Conservation (phyloP, 768 basidiomycete species). For the Leccinum subtestaceum region DNA sequence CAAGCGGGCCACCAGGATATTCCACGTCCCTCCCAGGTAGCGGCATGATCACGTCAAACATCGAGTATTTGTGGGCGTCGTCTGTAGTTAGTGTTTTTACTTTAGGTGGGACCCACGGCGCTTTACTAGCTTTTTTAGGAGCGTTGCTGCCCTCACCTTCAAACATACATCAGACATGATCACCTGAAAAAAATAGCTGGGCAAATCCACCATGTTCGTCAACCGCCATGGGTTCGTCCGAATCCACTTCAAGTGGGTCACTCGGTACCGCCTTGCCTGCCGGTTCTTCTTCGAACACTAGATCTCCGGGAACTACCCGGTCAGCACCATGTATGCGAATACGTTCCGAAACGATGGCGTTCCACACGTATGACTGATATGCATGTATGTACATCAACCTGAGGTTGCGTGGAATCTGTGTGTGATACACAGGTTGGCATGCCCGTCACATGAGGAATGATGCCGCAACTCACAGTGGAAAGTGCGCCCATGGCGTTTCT, state of each 20-base stretch:
- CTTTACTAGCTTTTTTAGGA: slow-evolving; percentile 24
- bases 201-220: slow-evolving; percentile 34
- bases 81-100: slow-evolving; percentile 77
- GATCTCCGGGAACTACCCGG: slow-evolving; percentile 79
- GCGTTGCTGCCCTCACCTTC: slow-evolving; percentile 18
- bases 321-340: slow-evolving; percentile 74
- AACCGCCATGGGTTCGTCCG: slow-evolving; percentile 30
- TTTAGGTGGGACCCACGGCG: slow-evolving; percentile 60
- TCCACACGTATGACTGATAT: slow-evolving; percentile 99
- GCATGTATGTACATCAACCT: slow-evolving; percentile 98
- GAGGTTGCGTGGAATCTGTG: slow-evolving; percentile 94
- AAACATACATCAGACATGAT: slow-evolving; percentile 12
- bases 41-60: slow-evolving; percentile 98
- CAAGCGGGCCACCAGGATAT: slow-evolving; percentile 86
- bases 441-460: not conserved
- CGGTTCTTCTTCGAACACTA: slow-evolving; percentile 66
- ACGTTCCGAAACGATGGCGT: slow-evolving; percentile 92
- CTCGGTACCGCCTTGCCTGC: slow-evolving; percentile 20
- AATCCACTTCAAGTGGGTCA: slow-evolving; percentile 31
- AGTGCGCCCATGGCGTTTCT: slow-evolving; percentile 86
- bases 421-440: slow-evolving; percentile 3
- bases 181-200: not conserved
- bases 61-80: slow-evolving; percentile 77
- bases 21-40: slow-evolving; percentile 92
- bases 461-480: slow-evolving; percentile 56